Percentiles rank a stretch among this genome's conserved stretches.
phyloP scores from a whole-genome alignment of 352 stramenopile species.

The Peronospora destructor region DNA sequence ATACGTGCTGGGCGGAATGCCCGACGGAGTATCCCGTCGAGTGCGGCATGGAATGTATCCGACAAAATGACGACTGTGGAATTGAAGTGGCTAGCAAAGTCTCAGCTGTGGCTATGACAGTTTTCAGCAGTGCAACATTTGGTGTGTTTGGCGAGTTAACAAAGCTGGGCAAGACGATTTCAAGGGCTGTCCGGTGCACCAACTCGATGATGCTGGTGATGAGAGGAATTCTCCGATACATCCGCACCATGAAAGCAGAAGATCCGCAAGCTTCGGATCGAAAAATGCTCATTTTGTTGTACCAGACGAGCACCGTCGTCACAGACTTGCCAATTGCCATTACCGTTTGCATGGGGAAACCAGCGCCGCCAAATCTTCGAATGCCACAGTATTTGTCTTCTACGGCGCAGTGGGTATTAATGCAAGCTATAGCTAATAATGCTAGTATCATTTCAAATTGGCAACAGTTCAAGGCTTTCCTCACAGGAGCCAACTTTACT shows the following conservation, averaged over 20 bases:
- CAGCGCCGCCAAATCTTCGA: constrained; percentile 14
- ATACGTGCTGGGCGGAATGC: constrained; percentile 53
- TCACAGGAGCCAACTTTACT: constrained; percentile 26
- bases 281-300: constrained; percentile 20
- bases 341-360: constrained; percentile 23
- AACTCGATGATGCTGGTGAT: constrained; percentile 25
- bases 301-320: constrained; percentile 24
- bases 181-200: constrained; percentile 19
- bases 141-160: constrained; percentile 35
- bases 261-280: constrained; percentile 17
- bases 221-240: constrained; percentile 27
- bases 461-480: constrained; percentile 16
- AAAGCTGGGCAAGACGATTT: constrained; percentile 22
- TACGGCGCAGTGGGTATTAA: constrained; percentile 21
- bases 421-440: constrained; percentile 19
- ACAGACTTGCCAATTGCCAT: constrained; percentile 29
- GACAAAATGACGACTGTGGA: constrained; percentile 35
- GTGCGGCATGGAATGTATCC: constrained; percentile 49
- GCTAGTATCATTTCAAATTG: constrained; percentile 23
- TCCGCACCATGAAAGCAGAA: constrained; percentile 22
- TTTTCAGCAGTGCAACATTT: constrained; percentile 31
- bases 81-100: constrained; percentile 42
- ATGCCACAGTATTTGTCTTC: constrained; percentile 15
- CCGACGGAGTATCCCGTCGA: constrained; percentile 48
- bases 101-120: constrained; percentile 31